Evolutionary conservation across 2,329 filamentous ascomycete genomes (phyloP).

Genomic region (Cladosporium sp.): DNA sequence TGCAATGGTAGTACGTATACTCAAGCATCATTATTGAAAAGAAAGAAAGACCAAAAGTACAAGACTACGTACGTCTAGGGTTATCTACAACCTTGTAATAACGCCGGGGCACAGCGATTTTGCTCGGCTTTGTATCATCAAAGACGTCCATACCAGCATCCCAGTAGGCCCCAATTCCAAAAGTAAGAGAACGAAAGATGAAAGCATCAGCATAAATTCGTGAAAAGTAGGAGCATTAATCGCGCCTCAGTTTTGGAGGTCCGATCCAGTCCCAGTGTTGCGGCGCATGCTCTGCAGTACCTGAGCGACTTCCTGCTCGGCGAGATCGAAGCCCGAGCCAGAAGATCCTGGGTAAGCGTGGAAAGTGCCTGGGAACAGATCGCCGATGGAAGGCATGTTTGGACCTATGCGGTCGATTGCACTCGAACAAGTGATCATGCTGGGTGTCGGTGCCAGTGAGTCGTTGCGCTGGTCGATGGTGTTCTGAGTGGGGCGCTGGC

Average conservation of each 20-base stretch:
- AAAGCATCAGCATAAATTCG: background rate
- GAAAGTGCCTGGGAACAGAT: constrained; percentile 21
- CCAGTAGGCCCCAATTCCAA: background rate
- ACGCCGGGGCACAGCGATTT: background rate
- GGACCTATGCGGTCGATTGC: constrained; percentile 19
- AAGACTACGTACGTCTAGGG: background rate
- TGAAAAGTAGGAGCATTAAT: background rate
- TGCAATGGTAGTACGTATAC: background rate
- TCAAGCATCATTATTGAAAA: background rate
- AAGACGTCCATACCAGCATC: background rate
- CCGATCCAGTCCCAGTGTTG: background rate
- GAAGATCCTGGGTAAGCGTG: constrained; percentile 16
- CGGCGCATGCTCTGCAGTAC: constrained; percentile 20
- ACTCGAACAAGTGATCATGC: constrained; percentile 23
- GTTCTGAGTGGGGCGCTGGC: constrained; percentile 1
- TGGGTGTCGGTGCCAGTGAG: constrained; percentile 18
- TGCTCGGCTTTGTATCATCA: background rate
- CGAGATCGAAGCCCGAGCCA: constrained; percentile 23
- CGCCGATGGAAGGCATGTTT: constrained; percentile 21
- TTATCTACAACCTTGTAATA: background rate
- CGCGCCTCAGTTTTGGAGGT: background rate
- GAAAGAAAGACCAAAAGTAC: background rate
- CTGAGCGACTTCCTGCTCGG: constrained; percentile 26
- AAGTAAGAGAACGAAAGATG: background rate
- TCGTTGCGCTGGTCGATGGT: constrained; percentile 11